Conservation (phyloP, 768 basidiomycete species). For the Hirschioporus abietinus region DNA sequence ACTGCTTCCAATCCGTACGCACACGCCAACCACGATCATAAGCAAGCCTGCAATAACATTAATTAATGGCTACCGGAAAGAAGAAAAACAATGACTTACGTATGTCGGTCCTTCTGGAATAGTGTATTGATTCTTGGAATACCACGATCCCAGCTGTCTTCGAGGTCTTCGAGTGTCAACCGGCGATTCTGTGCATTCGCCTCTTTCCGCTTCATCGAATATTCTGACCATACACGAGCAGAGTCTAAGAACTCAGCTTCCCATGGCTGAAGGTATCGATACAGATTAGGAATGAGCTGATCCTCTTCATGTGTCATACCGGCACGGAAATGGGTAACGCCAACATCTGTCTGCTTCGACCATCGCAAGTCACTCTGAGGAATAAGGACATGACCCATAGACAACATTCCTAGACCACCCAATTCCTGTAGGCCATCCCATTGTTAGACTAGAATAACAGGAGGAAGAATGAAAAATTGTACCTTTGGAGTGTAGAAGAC, state of each 20-base stretch:
- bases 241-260: conserved; percentile 97
- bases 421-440: conserved; percentile 53
- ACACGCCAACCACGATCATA: conserved; percentile 99
- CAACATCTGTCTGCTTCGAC: conserved; percentile 97
- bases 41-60: conserved; percentile 52
- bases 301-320: conserved; percentile 97
- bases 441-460: conserved; percentile 6
- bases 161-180: conserved; percentile 93
- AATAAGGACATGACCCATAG: conserved; percentile 98
- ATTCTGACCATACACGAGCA: conserved; percentile 98
- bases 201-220: conserved; percentile 99
- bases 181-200: conserved; percentile 98
- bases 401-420: conserved; percentile 97
- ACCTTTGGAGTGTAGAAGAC: conserved; percentile 96
- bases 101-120: conserved; percentile 98
- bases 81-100: conserved; percentile 37
- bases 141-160: conserved; percentile 98
- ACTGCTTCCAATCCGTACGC: conserved; percentile 96
- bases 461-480: conserved; percentile 9
- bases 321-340: conserved; percentile 97
- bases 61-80: neutral
- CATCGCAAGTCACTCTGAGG: conserved; percentile 96
- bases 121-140: conserved; percentile 98
- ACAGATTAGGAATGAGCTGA: conserved; percentile 94
- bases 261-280: conserved; percentile 96